Conservation (phyloP, 352 stramenopile species). For the Phytopythium montanum region DNA sequence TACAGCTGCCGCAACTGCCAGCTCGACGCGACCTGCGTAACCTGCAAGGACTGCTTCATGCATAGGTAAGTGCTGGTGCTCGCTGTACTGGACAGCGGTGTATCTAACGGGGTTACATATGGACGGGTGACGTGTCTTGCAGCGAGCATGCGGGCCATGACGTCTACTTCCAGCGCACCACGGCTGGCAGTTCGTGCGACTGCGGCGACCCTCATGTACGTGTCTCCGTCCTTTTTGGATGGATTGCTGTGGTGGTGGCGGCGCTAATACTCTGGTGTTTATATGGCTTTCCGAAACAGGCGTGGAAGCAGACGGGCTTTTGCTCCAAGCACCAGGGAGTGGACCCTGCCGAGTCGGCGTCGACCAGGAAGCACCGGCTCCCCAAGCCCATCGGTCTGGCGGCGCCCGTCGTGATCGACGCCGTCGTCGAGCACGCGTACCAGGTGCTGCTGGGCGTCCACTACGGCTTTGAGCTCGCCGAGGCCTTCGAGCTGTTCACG, state of each 20-base stretch:
- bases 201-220: conserved; percentile 79
- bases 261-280: no score
- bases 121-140: background rate
- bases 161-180: conserved; percentile 86
- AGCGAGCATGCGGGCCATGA: conserved; percentile 76
- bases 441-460: conserved; percentile 60
- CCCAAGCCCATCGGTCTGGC: conserved; percentile 51
- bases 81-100: background rate
- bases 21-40: conserved; percentile 81
- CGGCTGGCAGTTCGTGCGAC: conserved; percentile 82
- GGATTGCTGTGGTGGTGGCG: no score
- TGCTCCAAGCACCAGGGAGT: conserved; percentile 73
- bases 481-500: conserved; percentile 70
- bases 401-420: conserved; percentile 65
- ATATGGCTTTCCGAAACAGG: no score
- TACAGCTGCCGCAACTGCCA: conserved; percentile 89
- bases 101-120: background rate
- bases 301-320: conserved; percentile 77
- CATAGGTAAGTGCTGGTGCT: conserved; percentile 30
- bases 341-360: conserved; percentile 23
- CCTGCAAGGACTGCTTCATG: conserved; percentile 85
- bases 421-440: conserved; percentile 74
- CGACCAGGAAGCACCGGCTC: conserved; percentile 50
- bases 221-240: conserved; percentile 3
- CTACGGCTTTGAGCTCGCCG: conserved; percentile 66